phyloP scores from a whole-genome alignment of 805 yeast species.

The Danielia reshetovae region DNA sequence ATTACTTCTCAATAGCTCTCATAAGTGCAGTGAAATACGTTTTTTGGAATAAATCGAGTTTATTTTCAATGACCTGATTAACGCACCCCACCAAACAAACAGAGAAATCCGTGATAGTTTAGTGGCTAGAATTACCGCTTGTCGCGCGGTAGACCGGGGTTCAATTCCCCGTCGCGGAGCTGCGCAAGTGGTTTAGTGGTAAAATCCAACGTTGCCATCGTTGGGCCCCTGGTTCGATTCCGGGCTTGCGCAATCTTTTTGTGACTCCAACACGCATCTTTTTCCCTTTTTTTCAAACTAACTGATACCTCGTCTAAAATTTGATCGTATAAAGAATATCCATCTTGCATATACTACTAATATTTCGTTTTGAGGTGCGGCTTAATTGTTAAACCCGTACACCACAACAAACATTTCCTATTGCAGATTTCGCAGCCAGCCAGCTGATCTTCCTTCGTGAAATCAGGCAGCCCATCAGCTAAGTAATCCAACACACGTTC shows the following conservation, averaged over 20 bases:
- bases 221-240: slow-evolving; percentile 13
- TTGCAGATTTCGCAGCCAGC: slow-evolving; percentile 14
- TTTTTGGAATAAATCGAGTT: too few species aligned
- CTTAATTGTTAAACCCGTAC: too few species aligned
- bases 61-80: too few species aligned
- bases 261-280: too few species aligned
- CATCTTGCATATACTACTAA: too few species aligned
- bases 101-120: slow-evolving; percentile 15
- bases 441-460: slow-evolving; percentile 4
- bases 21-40: too few species aligned
- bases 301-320: too few species aligned
- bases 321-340: too few species aligned
- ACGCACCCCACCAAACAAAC: too few species aligned
- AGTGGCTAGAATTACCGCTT: slow-evolving; percentile 18
- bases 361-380: too few species aligned
- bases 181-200: slow-evolving; percentile 21
- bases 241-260: slow-evolving; percentile 11
- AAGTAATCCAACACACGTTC: not conserved
- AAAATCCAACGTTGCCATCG: slow-evolving; percentile 14
- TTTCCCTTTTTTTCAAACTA: too few species aligned
- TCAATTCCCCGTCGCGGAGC: slow-evolving; percentile 18
- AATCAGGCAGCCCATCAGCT: slow-evolving; percentile 1
- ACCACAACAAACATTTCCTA: not conserved
- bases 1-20: too few species aligned
- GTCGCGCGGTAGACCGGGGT: slow-evolving; percentile 18